Evolutionary conservation across 2,329 filamentous ascomycete species (phyloP), one percentile per base, ranked within the genome.

Genomic region (Aspergillus clavatus): DNA sequence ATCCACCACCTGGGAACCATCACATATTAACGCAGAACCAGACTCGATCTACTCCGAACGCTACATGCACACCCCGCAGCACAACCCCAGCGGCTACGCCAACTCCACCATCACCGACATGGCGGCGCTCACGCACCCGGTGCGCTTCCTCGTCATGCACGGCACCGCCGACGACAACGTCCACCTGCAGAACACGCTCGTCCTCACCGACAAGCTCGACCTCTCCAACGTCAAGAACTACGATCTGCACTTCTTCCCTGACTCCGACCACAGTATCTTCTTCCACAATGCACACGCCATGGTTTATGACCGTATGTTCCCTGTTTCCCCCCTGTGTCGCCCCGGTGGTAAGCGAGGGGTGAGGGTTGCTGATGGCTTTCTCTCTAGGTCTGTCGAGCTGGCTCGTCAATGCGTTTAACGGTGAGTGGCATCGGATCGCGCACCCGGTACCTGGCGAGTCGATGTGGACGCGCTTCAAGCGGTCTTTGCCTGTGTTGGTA

Each of bases 121-220:
- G 51, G 75, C 79, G 0, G 86, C 88, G 0, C 75, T 98, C 5
- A 73, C 77, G 3, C 69, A 82, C 53, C 95, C 86, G 63, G 86
- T 90, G 50, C 83, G 91, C 24, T 98, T 97, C 72, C 74, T 98
- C 29, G 67, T 98, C 58, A 96, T 97, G 87, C 93, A 98, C 63
- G 93, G 93, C 55, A 81, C 89, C n/a, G 86, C 87, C 6, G 93
- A 98, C 61, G 93, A 98, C 69, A 98, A 98, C 59, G 93, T 98
- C 10, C 94, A 98, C 67, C 83, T 95, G 68, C 94, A 98, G 68
- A 97, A 95, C 67, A 89, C 90, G 0, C 78, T 97, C 46, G 87
- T 83, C 1, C 71, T 98, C 50, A 75, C 98, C 38, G 94, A 98
- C 66, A 84, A 84, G 57, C 76, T 98, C 36, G 88, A 98, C 70